Conservation (phyloP, 2,329 filamentous ascomycete genomes). For the Alternaria ethzedia region DNA sequence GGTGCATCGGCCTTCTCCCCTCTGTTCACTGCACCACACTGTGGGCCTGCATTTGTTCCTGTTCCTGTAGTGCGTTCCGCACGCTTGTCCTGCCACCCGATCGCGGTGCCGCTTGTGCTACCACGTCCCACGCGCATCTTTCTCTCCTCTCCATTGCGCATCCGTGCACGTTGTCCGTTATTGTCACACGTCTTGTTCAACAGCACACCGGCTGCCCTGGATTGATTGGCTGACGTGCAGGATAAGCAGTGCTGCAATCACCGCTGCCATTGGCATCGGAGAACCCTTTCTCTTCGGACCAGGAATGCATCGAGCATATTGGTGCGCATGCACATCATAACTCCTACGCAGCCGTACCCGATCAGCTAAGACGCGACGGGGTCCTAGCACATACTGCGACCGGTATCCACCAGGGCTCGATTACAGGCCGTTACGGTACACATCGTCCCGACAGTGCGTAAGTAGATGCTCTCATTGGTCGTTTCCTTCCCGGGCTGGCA, state of each 20-base stretch:
- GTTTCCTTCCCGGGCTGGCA: slow-evolving; percentile 38
- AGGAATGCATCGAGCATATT: slow-evolving; percentile 55
- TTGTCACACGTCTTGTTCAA: slow-evolving; percentile 45
- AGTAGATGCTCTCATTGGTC: slow-evolving; percentile 55
- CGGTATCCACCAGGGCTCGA: slow-evolving; percentile 56
- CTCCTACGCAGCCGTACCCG: slow-evolving; percentile 53
- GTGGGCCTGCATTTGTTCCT: slow-evolving; percentile 35
- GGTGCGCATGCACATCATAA: slow-evolving; percentile 54
- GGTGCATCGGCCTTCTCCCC: slow-evolving; percentile 25
- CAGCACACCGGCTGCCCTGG: slow-evolving; percentile 31
- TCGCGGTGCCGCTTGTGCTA: slow-evolving; percentile 46
- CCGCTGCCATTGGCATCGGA: slow-evolving; percentile 52
- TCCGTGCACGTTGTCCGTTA: slow-evolving; percentile 48
- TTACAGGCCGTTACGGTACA: slow-evolving; percentile 58
- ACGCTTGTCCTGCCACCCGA: slow-evolving; percentile 40
- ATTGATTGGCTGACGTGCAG: slow-evolving; percentile 51
- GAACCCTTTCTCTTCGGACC: slow-evolving; percentile 53
- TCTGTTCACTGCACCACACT: slow-evolving; percentile 38
- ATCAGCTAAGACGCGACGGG: slow-evolving; percentile 59
- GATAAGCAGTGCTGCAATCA: slow-evolving; percentile 53
- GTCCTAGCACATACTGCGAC: slow-evolving; percentile 55
- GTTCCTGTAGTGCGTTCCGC: slow-evolving; percentile 45
- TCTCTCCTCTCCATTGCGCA: slow-evolving; percentile 28
- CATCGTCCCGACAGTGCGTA: slow-evolving; percentile 63
- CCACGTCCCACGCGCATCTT: slow-evolving; percentile 39